Percentiles rank a stretch among this genome's conserved stretches.
phyloP scores from a whole-genome alignment of 169 alveolate species.

The Plasmodium fragile region DNA sequence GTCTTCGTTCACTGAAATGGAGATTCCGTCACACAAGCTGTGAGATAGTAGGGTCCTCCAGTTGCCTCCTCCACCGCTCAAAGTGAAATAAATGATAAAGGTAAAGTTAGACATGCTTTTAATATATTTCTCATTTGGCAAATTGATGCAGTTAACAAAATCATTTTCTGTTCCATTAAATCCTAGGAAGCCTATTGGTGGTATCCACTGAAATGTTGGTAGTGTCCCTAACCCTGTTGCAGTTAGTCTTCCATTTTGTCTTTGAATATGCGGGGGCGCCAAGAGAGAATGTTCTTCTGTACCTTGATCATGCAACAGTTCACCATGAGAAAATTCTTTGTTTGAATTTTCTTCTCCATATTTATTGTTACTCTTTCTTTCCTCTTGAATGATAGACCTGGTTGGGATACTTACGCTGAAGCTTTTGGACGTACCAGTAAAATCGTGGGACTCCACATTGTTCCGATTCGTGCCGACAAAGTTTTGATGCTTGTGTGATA shows the following conservation, averaged over 20 bases:
- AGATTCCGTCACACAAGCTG: slow-evolving; percentile 87
- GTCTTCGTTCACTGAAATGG: slow-evolving; percentile 82
- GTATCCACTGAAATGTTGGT: slow-evolving; percentile 75
- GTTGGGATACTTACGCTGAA: slow-evolving; percentile 68
- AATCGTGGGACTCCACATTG: slow-evolving; percentile 56
- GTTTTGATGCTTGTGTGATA: slow-evolving; percentile 42
- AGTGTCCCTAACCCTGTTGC: neutral
- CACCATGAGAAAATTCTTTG: neutral
- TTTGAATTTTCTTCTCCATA: slow-evolving; percentile 17
- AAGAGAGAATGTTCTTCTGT: neutral
- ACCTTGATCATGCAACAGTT: neutral
- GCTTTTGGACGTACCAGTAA: slow-evolving; percentile 44
- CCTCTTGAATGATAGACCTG: slow-evolving; percentile 31
- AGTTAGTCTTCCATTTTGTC: neutral
- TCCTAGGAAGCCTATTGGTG: slow-evolving; percentile 66
- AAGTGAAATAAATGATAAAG: slow-evolving; percentile 78
- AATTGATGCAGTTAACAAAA: slow-evolving; percentile 78
- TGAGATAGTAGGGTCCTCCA: slow-evolving; percentile 80
- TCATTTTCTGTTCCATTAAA: slow-evolving; percentile 83
- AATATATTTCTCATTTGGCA: slow-evolving; percentile 81
- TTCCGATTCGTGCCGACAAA: slow-evolving; percentile 68
- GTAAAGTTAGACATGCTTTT: slow-evolving; percentile 81
- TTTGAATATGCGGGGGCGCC: neutral
- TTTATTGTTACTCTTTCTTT: slow-evolving; percentile 52
- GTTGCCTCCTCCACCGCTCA: slow-evolving; percentile 76